Evolutionary conservation across 768 basidiomycete species (phyloP), one percentile per base, ranked within the genome.

Genomic region (Rhizopogon roseolus): DNA sequence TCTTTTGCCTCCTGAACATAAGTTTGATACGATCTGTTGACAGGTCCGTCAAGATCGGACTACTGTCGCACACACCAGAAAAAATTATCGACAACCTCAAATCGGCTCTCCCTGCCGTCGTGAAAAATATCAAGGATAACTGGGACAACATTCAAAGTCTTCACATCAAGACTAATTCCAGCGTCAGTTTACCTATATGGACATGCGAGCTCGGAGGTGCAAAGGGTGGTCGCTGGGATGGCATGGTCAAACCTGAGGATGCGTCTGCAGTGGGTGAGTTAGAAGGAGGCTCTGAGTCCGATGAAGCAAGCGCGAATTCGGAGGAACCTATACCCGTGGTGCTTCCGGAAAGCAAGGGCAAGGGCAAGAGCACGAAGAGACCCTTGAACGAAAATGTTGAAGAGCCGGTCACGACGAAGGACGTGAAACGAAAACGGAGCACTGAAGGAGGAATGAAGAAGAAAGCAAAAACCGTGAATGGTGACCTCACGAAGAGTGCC

Each of bases 61-160:
- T 79, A 3, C 69, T 91, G 39, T 82, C 85, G 5, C 91, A 94
- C 57, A 80, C 79, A 4, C 77, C 88, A 1, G 70, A 81, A 4
- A 87, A 98, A 65, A 80, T 92, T 16, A 67, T 90, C 37, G 82
- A 80, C 5, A 98, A 98, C 71, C 74, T 98, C 46, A 73, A 84
- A 62, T 76, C 77, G 9, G 89, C 91, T 14, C 74, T 98, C 9
- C 94, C 97, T 6, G 80, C 78, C 9, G 72, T 97, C 50, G 78
- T 84, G 32, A 72, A 81, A 53, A 77, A 78, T 45, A 81, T 98
- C 63, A 82, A 83, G 54, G 88, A 82, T 44, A 85, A 82, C 27
- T 98, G 95, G 94, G 86, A 88, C 50, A 97, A 98, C 68, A 76
- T 98, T 49, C 92, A 95, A 63, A 86, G 82, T 54, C 69, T 99